Evolutionary conservation across 1,139 yeast genomes (phyloP).

Genomic region (Yamadazyma atmosphaerica): DNA sequence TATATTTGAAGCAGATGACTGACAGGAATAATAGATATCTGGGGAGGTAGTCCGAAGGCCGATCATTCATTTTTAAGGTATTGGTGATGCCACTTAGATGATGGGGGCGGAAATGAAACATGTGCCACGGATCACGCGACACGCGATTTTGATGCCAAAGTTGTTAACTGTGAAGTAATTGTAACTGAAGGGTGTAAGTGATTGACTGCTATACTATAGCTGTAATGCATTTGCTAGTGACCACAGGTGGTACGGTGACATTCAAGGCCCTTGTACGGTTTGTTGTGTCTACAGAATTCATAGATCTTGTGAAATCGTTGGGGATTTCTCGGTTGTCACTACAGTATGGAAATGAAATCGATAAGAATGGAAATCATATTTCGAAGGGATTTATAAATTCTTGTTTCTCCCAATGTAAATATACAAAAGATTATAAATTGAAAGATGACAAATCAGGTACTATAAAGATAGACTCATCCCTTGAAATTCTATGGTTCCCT

Average conservation of each 20-base stretch:
- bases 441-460: no score
- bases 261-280: slow-evolving; percentile 55
- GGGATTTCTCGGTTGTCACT: slow-evolving; percentile 8
- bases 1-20: no score
- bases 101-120: no score
- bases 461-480: no score
- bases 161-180: no score
- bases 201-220: not conserved
- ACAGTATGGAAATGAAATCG: slow-evolving; percentile 68
- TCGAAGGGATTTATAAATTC: slow-evolving; percentile 24
- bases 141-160: no score
- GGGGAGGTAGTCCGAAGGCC: slow-evolving; percentile 2
- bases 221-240: slow-evolving; percentile 17
- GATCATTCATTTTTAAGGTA: slow-evolving; percentile 2
- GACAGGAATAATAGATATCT: not conserved
- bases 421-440: not conserved
- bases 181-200: not conserved
- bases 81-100: not conserved
- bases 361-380: slow-evolving; percentile 16
- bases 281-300: slow-evolving; percentile 35
- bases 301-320: slow-evolving; percentile 26
- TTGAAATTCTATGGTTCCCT: slow-evolving; percentile 38
- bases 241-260: slow-evolving; percentile 88
- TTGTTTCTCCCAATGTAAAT: slow-evolving; percentile 11
- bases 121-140: no score